Conservation (phyloP, 805 yeast species). For the Metschnikowia santaceciliae region DNA sequence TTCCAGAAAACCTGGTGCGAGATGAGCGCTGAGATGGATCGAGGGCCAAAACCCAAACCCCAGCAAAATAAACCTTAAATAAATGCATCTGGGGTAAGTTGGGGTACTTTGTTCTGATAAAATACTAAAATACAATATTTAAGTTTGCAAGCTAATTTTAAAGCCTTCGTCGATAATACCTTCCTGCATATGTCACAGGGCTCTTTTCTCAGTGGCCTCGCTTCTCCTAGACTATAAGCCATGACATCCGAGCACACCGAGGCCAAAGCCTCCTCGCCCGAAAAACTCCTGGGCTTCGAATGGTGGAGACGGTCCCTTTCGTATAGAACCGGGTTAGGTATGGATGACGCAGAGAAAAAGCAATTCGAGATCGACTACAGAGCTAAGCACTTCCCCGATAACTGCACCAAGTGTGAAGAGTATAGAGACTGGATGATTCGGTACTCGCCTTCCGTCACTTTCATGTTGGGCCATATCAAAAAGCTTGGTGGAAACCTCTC, state of each 20-base stretch:
- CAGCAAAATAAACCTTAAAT: too few species aligned
- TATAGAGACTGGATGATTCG: constrained; percentile 75
- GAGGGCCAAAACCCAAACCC: not conserved
- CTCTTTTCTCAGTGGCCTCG: not conserved
- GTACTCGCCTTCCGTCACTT: constrained; percentile 80
- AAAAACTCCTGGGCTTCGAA: constrained; percentile 50
- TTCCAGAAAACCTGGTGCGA: not conserved
- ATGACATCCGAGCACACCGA: constrained; percentile 2
- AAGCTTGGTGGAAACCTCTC: constrained; percentile 53
- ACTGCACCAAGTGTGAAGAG: constrained; percentile 70
- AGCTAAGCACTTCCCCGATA: constrained; percentile 37
- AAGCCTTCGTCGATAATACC: not conserved
- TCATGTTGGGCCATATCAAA: constrained; percentile 79
- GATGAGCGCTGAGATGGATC: not conserved
- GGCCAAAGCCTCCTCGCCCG: constrained; percentile 25
- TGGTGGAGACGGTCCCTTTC: constrained; percentile 79
- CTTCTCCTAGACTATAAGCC: not conserved
- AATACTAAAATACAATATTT: not conserved
- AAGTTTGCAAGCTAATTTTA: not conserved
- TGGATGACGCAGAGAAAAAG: constrained; percentile 46
- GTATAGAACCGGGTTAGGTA: constrained; percentile 68
- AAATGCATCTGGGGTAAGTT: too few species aligned
- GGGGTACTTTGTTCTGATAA: too few species aligned
- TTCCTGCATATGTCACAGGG: not conserved
- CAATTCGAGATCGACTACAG: constrained; percentile 59